Conservation (phyloP, 495 filamentous ascomycete species). For the Lichenothelia convexa region DNA sequence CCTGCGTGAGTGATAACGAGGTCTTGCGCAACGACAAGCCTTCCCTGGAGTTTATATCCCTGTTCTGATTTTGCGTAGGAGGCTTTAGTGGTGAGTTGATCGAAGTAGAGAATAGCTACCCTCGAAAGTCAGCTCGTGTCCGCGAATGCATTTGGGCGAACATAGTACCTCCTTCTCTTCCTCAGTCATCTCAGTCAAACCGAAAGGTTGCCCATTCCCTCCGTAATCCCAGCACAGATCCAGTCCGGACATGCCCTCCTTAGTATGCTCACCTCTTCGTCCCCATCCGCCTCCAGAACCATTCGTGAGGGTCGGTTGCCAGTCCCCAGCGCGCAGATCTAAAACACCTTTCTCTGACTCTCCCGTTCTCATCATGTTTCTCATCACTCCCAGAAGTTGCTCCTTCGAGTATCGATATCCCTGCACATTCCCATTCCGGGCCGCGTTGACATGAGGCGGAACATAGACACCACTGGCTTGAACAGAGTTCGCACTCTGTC, state of each 20-base stretch:
- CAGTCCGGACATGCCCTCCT: conserved; percentile 43
- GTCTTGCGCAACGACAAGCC: conserved; percentile 46
- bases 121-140: conserved; percentile 1
- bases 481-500: too few relatives aligned
- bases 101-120: conserved; percentile 56
- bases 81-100: conserved; percentile 90
- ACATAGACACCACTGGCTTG: conserved; percentile 37
- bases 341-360: conserved; percentile 41
- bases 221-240: conserved; percentile 80
- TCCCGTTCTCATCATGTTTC: conserved; percentile 36
- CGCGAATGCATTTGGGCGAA: conserved; percentile 4
- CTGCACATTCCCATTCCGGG: conserved; percentile 36
- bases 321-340: conserved; percentile 53
- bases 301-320: conserved; percentile 54
- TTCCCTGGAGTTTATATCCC: conserved; percentile 43
- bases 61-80: conserved; percentile 48
- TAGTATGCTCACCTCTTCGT: conserved; percentile 43
- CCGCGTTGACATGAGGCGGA: conserved; percentile 43
- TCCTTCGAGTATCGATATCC: conserved; percentile 65
- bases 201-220: conserved; percentile 54
- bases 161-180: conserved; percentile 64
- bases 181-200: conserved; percentile 55
- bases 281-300: conserved; percentile 56
- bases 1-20: conserved; percentile 47
- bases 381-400: conserved; percentile 62